These are phyloP conservation scores for Martensiomyces pterosporus DNA, from an alignment of 192 early-diverging fungal genomes.

Conservation along the genomic window DNA sequence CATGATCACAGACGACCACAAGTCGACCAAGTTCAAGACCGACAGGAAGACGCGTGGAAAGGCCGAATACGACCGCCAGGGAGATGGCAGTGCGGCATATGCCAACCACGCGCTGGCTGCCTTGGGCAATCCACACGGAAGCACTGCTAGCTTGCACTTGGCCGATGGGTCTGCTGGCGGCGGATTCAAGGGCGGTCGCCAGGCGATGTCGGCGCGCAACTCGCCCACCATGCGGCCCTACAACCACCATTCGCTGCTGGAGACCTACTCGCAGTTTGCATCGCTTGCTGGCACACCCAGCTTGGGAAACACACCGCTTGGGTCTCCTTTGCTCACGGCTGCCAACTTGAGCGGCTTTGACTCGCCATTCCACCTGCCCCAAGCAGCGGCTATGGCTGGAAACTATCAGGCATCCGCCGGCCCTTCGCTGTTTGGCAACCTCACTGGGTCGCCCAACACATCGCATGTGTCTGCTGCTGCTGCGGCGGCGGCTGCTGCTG, in stretches of 20 bases:
- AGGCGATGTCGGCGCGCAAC: constrained; percentile 45
- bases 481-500: constrained; percentile 12
- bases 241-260: constrained; percentile 21
- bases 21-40: constrained; percentile 69
- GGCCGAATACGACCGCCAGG: constrained; percentile 52
- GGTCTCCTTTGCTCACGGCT: constrained; percentile 42
- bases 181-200: constrained; percentile 9
- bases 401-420: not conserved
- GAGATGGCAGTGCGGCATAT: constrained; percentile 36
- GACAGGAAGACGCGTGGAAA: constrained; percentile 48
- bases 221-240: constrained; percentile 45
- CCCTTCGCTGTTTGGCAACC: constrained; percentile 6
- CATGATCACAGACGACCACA: constrained; percentile 98
- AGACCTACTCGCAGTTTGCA: constrained; percentile 51
- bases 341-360: constrained; percentile 42
- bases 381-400: constrained; percentile 8
- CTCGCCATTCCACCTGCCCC: constrained; percentile 43
- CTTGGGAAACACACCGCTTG: constrained; percentile 42
- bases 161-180: constrained; percentile 7
- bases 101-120: constrained; percentile 43
- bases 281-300: constrained; percentile 46
- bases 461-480: not conserved
- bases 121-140: constrained; percentile 16
- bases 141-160: constrained; percentile 1
- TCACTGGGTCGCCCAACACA: not conserved